Evolutionary conservation across 2,329 filamentous ascomycete species (phyloP).

Genomic region (Arthroderma sp.): DNA sequence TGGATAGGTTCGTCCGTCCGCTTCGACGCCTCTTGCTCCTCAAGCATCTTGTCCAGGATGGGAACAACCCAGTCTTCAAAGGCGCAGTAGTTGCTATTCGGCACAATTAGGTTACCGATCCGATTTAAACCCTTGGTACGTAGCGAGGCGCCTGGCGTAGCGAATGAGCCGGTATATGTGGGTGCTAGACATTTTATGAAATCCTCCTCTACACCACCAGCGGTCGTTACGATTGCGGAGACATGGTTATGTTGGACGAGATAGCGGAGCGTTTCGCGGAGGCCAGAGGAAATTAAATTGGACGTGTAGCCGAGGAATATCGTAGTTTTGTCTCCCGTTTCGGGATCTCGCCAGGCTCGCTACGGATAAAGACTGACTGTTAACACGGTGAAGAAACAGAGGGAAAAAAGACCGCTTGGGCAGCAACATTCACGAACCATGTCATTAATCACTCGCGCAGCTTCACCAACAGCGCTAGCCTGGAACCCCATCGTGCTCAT

Average conservation of each 20-base stretch:
- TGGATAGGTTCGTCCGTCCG: conserved; percentile 56
- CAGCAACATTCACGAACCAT: conserved; percentile 52
- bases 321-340: conserved; percentile 67
- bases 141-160: conserved; percentile 59
- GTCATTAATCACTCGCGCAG: conserved; percentile 80
- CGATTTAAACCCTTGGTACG: conserved; percentile 81
- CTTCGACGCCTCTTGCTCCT: conserved; percentile 71
- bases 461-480: conserved; percentile 68
- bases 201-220: conserved; percentile 91
- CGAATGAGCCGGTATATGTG: conserved; percentile 85
- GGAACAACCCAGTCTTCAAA: conserved; percentile 98
- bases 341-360: conserved; percentile 69
- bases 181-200: conserved; percentile 95
- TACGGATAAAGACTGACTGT: conserved; percentile 17
- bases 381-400: background rate
- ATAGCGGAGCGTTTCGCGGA: conserved; percentile 82
- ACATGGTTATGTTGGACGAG: conserved; percentile 87
- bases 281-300: conserved; percentile 90
- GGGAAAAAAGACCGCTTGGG: background rate
- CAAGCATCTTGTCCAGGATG: conserved; percentile 85
- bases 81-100: conserved; percentile 91
- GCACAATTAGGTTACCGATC: conserved; percentile 89
- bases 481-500: conserved; percentile 84
- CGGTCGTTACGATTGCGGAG: conserved; percentile 86
- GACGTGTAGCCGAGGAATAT: conserved; percentile 97